Evolutionary conservation across 768 basidiomycete species (phyloP), one percentile per base, ranked within the genome.

Genomic region (Cyathus striatus): DNA sequence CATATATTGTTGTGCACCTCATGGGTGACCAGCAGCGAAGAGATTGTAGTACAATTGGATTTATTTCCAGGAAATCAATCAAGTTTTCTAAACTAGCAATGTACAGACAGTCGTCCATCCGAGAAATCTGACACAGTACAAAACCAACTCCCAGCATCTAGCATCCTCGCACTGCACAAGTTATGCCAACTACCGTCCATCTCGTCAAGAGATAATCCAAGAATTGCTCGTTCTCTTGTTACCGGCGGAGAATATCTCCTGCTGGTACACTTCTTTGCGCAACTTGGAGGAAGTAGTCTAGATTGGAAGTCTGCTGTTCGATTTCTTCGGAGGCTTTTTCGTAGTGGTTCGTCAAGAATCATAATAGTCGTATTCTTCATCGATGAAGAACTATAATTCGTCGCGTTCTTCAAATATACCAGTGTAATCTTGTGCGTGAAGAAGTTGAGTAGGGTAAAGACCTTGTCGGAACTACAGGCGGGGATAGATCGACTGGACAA

Each of bases 331-430:
- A 45, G 42, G 38, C 41, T 22, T 34, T 45, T 38, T 52, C 47
- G 23, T 43, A 21, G 41, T 51, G 46, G 46, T 65, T 68, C 66
- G 56, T 69, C 64, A 67, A 66, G 65, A 69, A 68, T 66, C 61
- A 56, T 67, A 41, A 57, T 42, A 38, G 48, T 59, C 62, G 51
- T 61, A 46, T 46, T 48, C 51, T 52, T 51, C 55, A 58, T 62
- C 53, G 48, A 57, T 51, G 50, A 50, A 51, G 47, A 45, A 32
- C 22, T 12, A 40, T 53, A 21, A 42, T 50, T 57, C 49, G 50
- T 58, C 45, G 51, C 49, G 54, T 50, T 38, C 26, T 24, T 46
- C 46, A n/a, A n/a, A n/a, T n/a, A n/a, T 26, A 27, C 12, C 23
- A 41, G 22, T 41, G 26, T 18, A 14, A 41, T 24, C 40, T 26